Conservation (phyloP, 75 land plant genomes). For the Cunninghamia lanceolata region DNA sequence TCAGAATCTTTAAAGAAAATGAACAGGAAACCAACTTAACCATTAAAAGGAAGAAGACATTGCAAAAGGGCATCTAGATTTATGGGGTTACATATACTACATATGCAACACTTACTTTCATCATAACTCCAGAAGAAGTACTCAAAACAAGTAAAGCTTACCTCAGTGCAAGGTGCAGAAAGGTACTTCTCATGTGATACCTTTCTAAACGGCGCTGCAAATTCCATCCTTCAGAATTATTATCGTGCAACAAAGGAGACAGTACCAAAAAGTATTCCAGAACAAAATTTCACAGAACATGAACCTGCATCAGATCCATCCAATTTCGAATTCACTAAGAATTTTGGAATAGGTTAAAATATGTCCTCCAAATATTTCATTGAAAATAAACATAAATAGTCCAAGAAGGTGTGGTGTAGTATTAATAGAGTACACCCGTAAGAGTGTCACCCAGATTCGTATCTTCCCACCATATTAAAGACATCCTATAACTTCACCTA, state of each 20-base stretch:
- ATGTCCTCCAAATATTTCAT: not conserved
- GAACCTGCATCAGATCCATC: constrained; percentile 1
- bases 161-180: not conserved
- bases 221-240: not conserved
- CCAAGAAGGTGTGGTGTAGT: not conserved
- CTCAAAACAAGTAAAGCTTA: not conserved
- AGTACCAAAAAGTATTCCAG: not conserved
- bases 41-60: not conserved
- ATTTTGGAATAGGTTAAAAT: not conserved
- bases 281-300: not conserved
- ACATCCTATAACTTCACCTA: not conserved
- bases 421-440: not conserved
- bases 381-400: not conserved
- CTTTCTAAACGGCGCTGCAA: not conserved
- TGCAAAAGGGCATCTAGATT: not conserved
- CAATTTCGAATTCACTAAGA: not conserved
- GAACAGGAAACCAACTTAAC: not conserved
- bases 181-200: not conserved
- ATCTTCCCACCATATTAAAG: not conserved
- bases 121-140: not conserved
- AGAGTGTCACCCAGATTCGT: not conserved
- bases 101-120: not conserved
- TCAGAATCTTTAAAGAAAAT: not conserved
- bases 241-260: not conserved
- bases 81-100: not conserved